Percentiles rank a stretch among this genome's conserved stretches.
Conservation (phyloP, 768 basidiomycete species). For the Xanthoconium stramineum region DNA sequence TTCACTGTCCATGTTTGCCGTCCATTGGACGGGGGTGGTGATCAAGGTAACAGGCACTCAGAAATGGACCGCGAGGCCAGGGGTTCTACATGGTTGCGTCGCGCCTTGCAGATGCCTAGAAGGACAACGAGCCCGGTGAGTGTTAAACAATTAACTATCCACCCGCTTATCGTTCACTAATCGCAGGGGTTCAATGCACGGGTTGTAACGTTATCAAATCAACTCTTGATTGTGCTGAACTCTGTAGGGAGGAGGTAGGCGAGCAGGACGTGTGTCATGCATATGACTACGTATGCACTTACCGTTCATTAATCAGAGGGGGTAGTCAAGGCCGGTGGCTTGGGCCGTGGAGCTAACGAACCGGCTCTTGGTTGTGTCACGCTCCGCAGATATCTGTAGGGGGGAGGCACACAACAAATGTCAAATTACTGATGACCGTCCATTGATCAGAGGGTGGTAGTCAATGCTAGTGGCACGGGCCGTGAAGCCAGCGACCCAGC, state of each 20-base stretch:
- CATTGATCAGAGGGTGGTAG: too few relatives aligned
- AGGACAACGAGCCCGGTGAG: background rate
- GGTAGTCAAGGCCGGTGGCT: too few relatives aligned
- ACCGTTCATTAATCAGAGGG: too few relatives aligned
- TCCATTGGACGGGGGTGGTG: background rate
- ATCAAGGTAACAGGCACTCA: background rate
- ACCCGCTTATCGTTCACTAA: background rate
- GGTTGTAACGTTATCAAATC: background rate
- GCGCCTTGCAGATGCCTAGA: background rate
- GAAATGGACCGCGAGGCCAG: background rate
- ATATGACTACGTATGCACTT: too few relatives aligned
- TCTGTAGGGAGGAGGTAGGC: background rate
- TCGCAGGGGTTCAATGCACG: too few relatives aligned
- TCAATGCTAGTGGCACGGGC: too few relatives aligned
- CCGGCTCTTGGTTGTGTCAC: too few relatives aligned
- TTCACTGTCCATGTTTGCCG: background rate
- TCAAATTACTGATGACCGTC: too few relatives aligned
- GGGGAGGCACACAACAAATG: too few relatives aligned
- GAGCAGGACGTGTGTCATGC: background rate
- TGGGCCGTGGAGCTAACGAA: too few relatives aligned
- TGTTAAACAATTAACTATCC: background rate
- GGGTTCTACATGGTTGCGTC: background rate
- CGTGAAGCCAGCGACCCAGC: too few relatives aligned
- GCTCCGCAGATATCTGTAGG: too few relatives aligned
- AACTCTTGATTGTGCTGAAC: background rate